Evolutionary conservation across 2,329 filamentous ascomycete species (phyloP).

Genomic region (Lasiodiplodia hormozganensis): DNA sequence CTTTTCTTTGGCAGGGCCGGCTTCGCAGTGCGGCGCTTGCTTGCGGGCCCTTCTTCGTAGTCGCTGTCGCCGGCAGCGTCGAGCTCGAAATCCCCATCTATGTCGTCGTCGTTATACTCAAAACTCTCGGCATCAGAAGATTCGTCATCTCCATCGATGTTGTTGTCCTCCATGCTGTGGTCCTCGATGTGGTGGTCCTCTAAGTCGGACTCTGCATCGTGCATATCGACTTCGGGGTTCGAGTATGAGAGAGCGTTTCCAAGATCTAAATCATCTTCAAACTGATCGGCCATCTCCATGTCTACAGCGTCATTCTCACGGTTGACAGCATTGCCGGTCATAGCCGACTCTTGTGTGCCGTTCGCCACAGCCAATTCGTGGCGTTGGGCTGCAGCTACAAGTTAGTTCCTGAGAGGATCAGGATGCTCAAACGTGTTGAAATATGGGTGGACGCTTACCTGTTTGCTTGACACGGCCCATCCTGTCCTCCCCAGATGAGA

Average conservation of each 20-base stretch:
- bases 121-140: background rate
- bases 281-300: background rate
- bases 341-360: background rate
- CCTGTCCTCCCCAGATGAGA: background rate
- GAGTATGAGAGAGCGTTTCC: background rate
- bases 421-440: too few species aligned
- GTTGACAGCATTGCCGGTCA: background rate
- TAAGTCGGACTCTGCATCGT: background rate
- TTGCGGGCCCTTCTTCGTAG: background rate
- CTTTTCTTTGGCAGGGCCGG: background rate
- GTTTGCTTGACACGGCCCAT: conserved; percentile 9
- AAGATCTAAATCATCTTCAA: background rate
- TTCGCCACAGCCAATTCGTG: background rate
- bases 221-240: background rate
- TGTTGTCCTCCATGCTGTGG: background rate
- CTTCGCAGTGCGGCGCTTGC: background rate
- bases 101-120: background rate
- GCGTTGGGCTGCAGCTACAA: background rate
- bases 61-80: conserved; percentile 17
- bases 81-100: conserved; percentile 13
- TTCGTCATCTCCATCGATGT: background rate
- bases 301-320: background rate
- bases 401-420: background rate
- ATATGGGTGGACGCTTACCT: background rate
- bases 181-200: background rate